Base-by-base conservation (phyloP, 176 grass and related monocot species). In the Cenchrus fungigraminus region DNA sequence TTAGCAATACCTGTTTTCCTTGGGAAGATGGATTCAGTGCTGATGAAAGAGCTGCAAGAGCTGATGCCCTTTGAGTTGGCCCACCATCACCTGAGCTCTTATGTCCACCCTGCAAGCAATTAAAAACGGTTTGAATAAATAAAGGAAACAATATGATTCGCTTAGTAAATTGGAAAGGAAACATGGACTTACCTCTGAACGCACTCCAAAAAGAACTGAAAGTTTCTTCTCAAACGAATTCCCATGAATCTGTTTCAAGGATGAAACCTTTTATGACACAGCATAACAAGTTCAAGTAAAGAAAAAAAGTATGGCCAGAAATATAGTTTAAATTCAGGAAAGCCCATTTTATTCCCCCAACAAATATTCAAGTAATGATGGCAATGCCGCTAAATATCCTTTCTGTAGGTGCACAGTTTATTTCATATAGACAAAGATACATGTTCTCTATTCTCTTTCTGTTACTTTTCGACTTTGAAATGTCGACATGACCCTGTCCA, bases 171-270 rank as follows among this genome's bases (percentile, higher is more conserved):
- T 50, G 54, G 74, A 62, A 37, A 91, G 32, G 22, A 83, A 67
- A 75, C 45, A 3, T 14, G 15, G 12, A 57, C 65, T 77, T 92
- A 82, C 93, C 86, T 95, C 93, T n/a, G 88, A 91, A 81, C 75
- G 90, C 76, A 90, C 75, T 86, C 93, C 93, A 56, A 95, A 92
- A 84, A 98, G 84, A 84, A 92, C 78, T 58, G 87, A 88, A 76
- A 95, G 87, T 85, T 95, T 98, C 91, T 98, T 98, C 85, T 95
- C 83, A 80, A 93, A 98, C 6, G 96, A 95, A 82, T 95, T 95
- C 68, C 96, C 96, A 79, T 92, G 92, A 79, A 85, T 88, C 96
- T 98, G 93, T 88, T 85, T 92, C 56, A 82, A 84, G 76, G 25
- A 74, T 19, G 61, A 85, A 79, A 82, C 37, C 15, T 79, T 69